phyloP scores from a whole-genome alignment of 805 yeast genomes.

The Blastobotrys muscicola region DNA sequence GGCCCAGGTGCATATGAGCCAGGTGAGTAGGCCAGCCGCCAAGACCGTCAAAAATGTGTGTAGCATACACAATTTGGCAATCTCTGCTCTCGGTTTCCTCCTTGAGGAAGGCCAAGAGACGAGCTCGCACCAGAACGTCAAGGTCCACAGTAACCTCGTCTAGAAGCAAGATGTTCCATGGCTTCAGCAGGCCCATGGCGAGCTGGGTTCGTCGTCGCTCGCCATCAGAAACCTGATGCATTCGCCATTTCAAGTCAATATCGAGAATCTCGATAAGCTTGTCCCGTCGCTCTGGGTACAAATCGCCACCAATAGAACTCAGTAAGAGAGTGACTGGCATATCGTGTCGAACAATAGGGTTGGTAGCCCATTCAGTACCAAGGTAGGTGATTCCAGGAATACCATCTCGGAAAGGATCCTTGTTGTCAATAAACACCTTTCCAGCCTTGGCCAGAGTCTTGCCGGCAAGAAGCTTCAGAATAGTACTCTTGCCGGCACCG shows the following conservation, averaged over 20 bases:
- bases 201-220: slow-evolving; percentile 91
- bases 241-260: slow-evolving; percentile 81
- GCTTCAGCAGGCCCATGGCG: slow-evolving; percentile 84
- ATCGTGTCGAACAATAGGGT: slow-evolving; percentile 82
- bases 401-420: slow-evolving; percentile 75
- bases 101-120: slow-evolving; percentile 59
- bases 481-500: slow-evolving; percentile 95
- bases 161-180: slow-evolving; percentile 78
- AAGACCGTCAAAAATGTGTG: slow-evolving; percentile 94
- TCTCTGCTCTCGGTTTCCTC: slow-evolving; percentile 61
- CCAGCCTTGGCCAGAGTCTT: slow-evolving; percentile 78
- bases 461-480: slow-evolving; percentile 79
- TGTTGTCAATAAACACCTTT: slow-evolving; percentile 60
- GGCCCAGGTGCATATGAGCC: slow-evolving; percentile 68
- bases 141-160: slow-evolving; percentile 97
- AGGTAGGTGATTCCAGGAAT: slow-evolving; percentile 51
- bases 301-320: slow-evolving; percentile 74
- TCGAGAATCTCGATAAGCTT: slow-evolving; percentile 67
- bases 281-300: slow-evolving; percentile 67
- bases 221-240: slow-evolving; percentile 89
- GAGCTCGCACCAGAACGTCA: slow-evolving; percentile 81
- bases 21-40: slow-evolving; percentile 84
- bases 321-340: slow-evolving; percentile 76
- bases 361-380: slow-evolving; percentile 97
- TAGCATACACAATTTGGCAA: slow-evolving; percentile 75